Evolutionary conservation across 768 basidiomycete genomes (phyloP).

Genomic region (Rhodosporidiobolus odoratus): DNA sequence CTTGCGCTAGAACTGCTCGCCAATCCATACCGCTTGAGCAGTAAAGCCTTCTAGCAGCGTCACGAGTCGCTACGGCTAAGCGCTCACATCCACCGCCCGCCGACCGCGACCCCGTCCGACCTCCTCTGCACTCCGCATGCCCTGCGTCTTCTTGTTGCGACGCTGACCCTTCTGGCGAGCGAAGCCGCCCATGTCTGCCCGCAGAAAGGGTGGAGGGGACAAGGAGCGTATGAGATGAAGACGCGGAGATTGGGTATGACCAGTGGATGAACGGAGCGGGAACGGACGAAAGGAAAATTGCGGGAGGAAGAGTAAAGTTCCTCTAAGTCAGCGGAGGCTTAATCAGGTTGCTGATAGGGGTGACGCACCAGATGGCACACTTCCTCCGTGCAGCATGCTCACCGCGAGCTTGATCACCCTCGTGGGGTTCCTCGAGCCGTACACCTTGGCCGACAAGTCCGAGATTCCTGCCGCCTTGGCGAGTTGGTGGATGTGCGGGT

Average conservation of each 20-base stretch:
- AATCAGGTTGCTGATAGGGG: too few relatives aligned
- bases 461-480: slow-evolving; percentile 91
- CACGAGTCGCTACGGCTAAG: too few relatives aligned
- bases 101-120: slow-evolving; percentile 28
- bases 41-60: too few relatives aligned
- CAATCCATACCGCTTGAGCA: too few relatives aligned
- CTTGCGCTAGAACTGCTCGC: too few relatives aligned
- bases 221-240: neutral
- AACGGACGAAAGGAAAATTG: neutral
- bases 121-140: slow-evolving; percentile 35
- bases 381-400: slow-evolving; percentile 76
- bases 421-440: slow-evolving; percentile 80
- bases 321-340: slow-evolving; percentile 39
- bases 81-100: slow-evolving; percentile 18
- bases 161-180: slow-evolving; percentile 32
- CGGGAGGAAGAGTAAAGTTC: neutral
- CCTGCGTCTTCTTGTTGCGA: slow-evolving; percentile 38
- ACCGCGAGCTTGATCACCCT: slow-evolving; percentile 81
- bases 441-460: slow-evolving; percentile 89
- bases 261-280: too few relatives aligned
- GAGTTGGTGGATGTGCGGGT: slow-evolving; percentile 77
- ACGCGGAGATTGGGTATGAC: too few relatives aligned
- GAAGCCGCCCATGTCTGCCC: slow-evolving; percentile 37
- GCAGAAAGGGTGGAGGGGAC: neutral
- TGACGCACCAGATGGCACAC: slow-evolving; percentile 61